Conservation (phyloP, 768 basidiomycete genomes). For the Pseudohyphozyma bogoriensis region DNA sequence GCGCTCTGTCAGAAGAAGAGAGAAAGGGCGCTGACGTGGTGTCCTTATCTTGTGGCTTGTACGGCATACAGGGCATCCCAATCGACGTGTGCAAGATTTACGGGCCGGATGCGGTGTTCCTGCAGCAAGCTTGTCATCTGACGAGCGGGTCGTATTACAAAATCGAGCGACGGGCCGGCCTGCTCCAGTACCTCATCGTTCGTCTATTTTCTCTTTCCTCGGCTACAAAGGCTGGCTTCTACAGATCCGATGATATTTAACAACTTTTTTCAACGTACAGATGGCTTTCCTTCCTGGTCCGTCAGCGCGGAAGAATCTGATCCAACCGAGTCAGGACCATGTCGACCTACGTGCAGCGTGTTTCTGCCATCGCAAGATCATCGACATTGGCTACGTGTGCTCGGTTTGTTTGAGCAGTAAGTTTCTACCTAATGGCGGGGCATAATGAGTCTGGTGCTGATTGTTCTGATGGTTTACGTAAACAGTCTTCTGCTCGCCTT, state of each 20-base stretch:
- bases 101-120: conserved; percentile 75
- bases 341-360: conserved; percentile 96
- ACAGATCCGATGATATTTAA: not conserved
- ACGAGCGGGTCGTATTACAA: conserved; percentile 90
- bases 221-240: not conserved
- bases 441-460: no score
- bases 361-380: conserved; percentile 95
- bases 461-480: not conserved
- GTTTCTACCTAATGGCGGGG: no score
- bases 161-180: conserved; percentile 64
- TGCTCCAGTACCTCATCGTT: conserved; percentile 87
- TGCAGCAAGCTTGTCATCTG: conserved; percentile 92
- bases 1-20: no score
- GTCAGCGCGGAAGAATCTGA: conserved; percentile 61
- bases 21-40: not conserved
- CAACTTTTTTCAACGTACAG: conserved; percentile 42
- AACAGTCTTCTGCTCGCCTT: conserved; percentile 83
- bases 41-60: not conserved
- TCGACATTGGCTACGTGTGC: conserved; percentile 95
- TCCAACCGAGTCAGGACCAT: conserved; percentile 83
- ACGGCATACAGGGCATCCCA: conserved; percentile 66
- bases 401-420: conserved; percentile 84
- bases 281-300: conserved; percentile 71
- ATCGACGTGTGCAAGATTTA: conserved; percentile 92
- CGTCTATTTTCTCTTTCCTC: no score